Evolutionary conservation across 805 yeast species (phyloP), one percentile per base, ranked within the genome.

Genomic region (Kodamaea lidongshanica): DNA sequence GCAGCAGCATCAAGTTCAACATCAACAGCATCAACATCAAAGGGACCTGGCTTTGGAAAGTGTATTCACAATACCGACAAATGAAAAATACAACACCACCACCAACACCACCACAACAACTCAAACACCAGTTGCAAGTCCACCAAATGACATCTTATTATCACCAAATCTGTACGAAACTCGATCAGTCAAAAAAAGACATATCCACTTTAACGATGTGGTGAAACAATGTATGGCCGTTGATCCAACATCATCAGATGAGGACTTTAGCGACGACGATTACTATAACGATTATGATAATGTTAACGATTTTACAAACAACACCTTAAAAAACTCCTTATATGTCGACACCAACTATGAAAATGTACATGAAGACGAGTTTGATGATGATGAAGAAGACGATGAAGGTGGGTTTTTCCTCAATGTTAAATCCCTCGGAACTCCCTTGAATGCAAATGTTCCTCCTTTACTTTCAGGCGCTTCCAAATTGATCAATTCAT

Each of bases 221-320:
- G 99, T 92, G 18, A 88, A 86, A 53, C 99, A 92, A 56, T 92
- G 98, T 56, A 77, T 84, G 39, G 88, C 95, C 0, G 52, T 88
- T 7, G 76, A 70, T 34, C 49, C 49, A 8, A 48, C 37, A 26
- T 41, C 47, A 21, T n/a, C n/a, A n/a, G n/a, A n/a, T n/a, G 52
- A 50, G 23, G 35, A 29, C 13, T 25, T 22, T 4, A 49, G 48
- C 20, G 50, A 50, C 23, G 28, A 27, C 15, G 50, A 39, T 27
- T 2, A 14, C 20, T 42, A 42, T 23, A 25, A 34, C 17, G 30
- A 26, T 20, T 37, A 44, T 16, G 32, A 44, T 12, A 50, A 41
- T 19, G 54, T 50, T 17, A 42, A 40, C 23, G 35, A 30, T 7
- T 48, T 47, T 18, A 40, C 40, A 6, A n/a, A n/a, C n/a, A n/a